phyloP scores from a whole-genome alignment of 352 stramenopile genomes.

The Pythium scleroteichum region DNA sequence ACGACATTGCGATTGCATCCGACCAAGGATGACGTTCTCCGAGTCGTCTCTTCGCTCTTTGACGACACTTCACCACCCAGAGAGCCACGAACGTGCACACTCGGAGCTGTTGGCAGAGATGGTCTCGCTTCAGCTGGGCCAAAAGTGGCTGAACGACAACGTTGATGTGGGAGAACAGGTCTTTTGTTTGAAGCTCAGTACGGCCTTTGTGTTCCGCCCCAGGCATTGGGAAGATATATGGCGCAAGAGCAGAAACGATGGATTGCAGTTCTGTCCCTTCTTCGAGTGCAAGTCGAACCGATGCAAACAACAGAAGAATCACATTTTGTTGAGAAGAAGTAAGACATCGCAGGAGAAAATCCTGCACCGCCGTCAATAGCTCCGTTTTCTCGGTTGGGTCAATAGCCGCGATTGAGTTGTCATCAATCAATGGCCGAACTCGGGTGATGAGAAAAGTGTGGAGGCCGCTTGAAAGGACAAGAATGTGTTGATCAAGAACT shows the following conservation, averaged over 20 bases:
- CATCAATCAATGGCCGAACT: not conserved
- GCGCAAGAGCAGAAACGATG: not conserved
- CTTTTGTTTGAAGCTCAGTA: not conserved
- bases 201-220: not conserved
- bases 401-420: not conserved
- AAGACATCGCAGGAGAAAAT: slow-evolving; percentile 3
- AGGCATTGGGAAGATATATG: not conserved
- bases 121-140: not conserved
- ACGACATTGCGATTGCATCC: not conserved
- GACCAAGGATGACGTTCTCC: not conserved
- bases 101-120: not conserved
- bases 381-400: too few species aligned
- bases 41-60: not conserved
- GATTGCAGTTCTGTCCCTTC: slow-evolving; percentile 3
- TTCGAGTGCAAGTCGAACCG: slow-evolving; percentile 18
- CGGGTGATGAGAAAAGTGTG: not conserved
- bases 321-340: slow-evolving; percentile 1
- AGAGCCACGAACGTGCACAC: not conserved
- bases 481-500: not conserved
- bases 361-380: not conserved
- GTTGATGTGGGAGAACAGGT: slow-evolving; percentile 7
- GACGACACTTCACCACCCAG: slow-evolving; percentile 6
- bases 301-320: slow-evolving; percentile 11
- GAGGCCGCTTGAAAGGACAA: slow-evolving; percentile 1
- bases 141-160: not conserved